Percentiles rank a stretch among this genome's conserved stretches.
Evolutionary conservation across 208 protist species (phyloP).

Genomic region (Strigomonas galati): DNA sequence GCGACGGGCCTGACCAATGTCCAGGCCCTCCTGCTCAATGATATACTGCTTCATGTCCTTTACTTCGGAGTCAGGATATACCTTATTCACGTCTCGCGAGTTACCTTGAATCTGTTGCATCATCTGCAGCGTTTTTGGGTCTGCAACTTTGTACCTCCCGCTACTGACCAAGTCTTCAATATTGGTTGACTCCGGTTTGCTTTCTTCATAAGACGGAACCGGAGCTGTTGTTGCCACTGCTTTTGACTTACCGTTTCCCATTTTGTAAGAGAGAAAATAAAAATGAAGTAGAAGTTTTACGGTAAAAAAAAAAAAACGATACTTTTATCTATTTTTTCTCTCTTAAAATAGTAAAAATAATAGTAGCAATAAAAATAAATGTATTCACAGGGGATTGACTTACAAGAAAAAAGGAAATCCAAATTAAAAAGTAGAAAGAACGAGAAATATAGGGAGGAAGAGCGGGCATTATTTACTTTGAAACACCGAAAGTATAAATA

Average conservation of each 20-base stretch:
- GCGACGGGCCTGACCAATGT: slow-evolving; percentile 56
- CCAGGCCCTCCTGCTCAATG: slow-evolving; percentile 78
- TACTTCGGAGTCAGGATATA: slow-evolving; percentile 70
- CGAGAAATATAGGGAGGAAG: neutral
- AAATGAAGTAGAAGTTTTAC: too few relatives aligned
- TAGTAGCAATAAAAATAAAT: neutral
- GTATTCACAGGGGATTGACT: slow-evolving; percentile 1
- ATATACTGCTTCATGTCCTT: slow-evolving; percentile 82
- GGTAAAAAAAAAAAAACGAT: too few relatives aligned
- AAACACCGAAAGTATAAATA: slow-evolving; percentile 5
- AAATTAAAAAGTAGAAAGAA: slow-evolving; percentile 13
- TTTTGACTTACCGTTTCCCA: too few relatives aligned
- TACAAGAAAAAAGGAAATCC: slow-evolving; percentile 3
- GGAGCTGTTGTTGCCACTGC: neutral
- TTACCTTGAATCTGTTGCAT: slow-evolving; percentile 64
- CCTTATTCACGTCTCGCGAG: slow-evolving; percentile 45
- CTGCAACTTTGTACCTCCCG: slow-evolving; percentile 73
- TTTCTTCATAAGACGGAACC: slow-evolving; percentile 47
- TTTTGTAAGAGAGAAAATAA: too few relatives aligned
- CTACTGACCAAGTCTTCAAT: slow-evolving; percentile 65
- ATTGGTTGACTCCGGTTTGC: slow-evolving; percentile 61
- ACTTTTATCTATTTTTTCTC: slow-evolving; percentile 2
- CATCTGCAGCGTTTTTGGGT: slow-evolving; percentile 66
- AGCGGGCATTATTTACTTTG: neutral
- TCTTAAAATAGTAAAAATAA: neutral